Percentiles rank a stretch among this genome's conserved stretches.
These are phyloP conservation scores for Macrophomina pseudophaseolina DNA, from an alignment of 2,329 filamentous ascomycete genomes.

Conservation along the genomic window DNA sequence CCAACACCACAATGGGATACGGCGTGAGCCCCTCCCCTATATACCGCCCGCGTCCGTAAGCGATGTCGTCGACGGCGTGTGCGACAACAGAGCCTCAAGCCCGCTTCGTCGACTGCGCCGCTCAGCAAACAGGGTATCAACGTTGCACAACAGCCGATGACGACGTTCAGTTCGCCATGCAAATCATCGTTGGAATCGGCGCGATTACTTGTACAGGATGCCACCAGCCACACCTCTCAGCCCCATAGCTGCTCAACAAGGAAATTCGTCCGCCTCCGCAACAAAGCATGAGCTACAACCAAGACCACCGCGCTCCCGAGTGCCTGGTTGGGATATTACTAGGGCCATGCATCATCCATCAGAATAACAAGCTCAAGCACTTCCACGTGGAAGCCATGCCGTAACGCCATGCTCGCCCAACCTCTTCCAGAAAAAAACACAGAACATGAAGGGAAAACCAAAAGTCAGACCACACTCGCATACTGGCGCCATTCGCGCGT, in stretches of 20 bases:
- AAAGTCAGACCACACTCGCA: conserved; percentile 17
- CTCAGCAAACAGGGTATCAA: conserved; percentile 9
- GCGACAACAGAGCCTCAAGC: conserved; percentile 8
- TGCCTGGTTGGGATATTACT: conserved; percentile 23
- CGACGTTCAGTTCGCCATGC: conserved; percentile 14
- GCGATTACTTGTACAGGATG: conserved; percentile 24
- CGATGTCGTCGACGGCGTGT: background rate
- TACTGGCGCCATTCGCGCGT: conserved; percentile 5
- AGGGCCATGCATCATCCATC: conserved; percentile 17
- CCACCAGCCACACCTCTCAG: conserved; percentile 19
- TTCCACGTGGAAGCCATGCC: conserved; percentile 20
- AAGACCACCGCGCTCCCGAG: conserved; percentile 19
- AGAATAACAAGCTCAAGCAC: conserved; percentile 10
- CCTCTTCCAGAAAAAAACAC: conserved; percentile 4
- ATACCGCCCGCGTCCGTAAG: conserved; percentile 3
- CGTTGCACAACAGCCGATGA: conserved; percentile 24
- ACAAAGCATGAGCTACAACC: conserved; percentile 13
- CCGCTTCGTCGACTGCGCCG: background rate
- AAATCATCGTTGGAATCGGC: conserved; percentile 17
- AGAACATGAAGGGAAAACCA: background rate
- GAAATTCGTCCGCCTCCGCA: conserved; percentile 17
- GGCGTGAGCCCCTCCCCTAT: background rate
- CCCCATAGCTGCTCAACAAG: conserved; percentile 8
- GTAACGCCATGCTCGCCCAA: conserved; percentile 16
- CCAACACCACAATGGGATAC: conserved; percentile 6